These are phyloP conservation scores for Moesziomyces aphidis DNA, from an alignment of 1,284 basidiomycete species.

Conservation along the genomic window DNA sequence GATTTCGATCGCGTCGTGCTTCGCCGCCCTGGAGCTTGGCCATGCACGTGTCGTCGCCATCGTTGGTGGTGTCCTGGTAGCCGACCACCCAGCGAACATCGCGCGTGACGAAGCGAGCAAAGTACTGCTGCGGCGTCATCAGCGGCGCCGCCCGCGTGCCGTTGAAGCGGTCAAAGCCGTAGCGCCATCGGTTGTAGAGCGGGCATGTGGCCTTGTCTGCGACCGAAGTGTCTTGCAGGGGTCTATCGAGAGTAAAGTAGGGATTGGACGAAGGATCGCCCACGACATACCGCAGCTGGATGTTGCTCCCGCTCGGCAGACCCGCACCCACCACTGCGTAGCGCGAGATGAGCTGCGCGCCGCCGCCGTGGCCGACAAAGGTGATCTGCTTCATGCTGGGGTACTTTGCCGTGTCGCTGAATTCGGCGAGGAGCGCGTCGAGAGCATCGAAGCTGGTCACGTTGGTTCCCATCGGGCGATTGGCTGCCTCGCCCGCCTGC, in stretches of 20 bases:
- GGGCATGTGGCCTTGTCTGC: conserved; percentile 48
- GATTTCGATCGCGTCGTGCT: conserved; percentile 61
- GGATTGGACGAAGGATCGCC: conserved; percentile 63
- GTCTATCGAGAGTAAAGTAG: conserved; percentile 62
- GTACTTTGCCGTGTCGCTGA: conserved; percentile 49
- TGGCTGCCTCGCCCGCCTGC: conserved; percentile 59
- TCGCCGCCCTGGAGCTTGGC: conserved; percentile 63
- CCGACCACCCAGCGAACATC: conserved; percentile 65
- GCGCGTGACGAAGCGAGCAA: conserved; percentile 46
- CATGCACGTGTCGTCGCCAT: conserved; percentile 66
- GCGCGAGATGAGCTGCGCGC: conserved; percentile 62
- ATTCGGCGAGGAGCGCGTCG: conserved; percentile 57
- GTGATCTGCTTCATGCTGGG: conserved; percentile 60
- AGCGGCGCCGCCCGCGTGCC: conserved; percentile 34
- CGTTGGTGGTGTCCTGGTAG: conserved; percentile 50
- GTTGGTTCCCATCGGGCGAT: conserved; percentile 46
- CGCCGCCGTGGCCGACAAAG: conserved; percentile 66
- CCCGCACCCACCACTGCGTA: conserved; percentile 60
- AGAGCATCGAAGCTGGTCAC: conserved; percentile 62
- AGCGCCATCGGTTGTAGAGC: conserved; percentile 62
- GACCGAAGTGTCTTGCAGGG: conserved; percentile 42
- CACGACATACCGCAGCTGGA: conserved; percentile 61
- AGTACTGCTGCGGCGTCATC: conserved; percentile 54
- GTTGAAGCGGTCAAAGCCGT: conserved; percentile 58
- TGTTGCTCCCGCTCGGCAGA: conserved; percentile 12